Evolutionary conservation across 1,139 yeast genomes (phyloP), one percentile per base, ranked within the genome.

Genomic region (Debaryomyces robertsiae): DNA sequence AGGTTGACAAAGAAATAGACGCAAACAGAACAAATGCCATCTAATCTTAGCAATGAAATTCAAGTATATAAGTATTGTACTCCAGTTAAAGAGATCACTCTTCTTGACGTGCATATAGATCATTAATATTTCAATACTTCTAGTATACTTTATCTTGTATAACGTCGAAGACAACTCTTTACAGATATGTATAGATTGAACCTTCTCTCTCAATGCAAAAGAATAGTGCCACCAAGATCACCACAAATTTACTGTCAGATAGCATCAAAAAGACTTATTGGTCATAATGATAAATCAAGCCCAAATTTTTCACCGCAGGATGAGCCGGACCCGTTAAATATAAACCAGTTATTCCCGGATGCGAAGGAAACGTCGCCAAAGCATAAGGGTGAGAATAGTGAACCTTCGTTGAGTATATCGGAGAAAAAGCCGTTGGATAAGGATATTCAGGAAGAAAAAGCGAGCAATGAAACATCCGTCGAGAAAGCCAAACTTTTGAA

Each of bases 11-110:
- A 22, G 4, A 16, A 22, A 4, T 10, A 32, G 17, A 31, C 9
- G 22, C 29, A 28, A 5, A 32, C 24, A 11, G 48, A 46, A 19
- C 48, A 48, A 6, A 31, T 46, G 24, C 47, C 47, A 13, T 27
- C 45, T 14, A 32, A 30, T 5, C 23, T 34, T 22, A 29, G 44
- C 19, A 30, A 43, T 10, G 22, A 43, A 39, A 7, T 15, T 41
- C 9, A 18, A 34, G 13, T 16, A 33, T 7, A 3, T 27, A 22
- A 7, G 23, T n/a, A 33, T 9, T 18, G 19, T 11, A 16, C 19
- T 6, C 22, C 7, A 19, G 7, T 19, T 19, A 19, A 7, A 19
- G 5, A 6, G 7, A 7, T 19, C 7, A 19, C 22, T 19, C 22
- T 19, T 19, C 22, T 22, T 15, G 13, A 9, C 22, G 30, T 19